Evolutionary conservation across 345 rosid species (phyloP).

Genomic region (Salix suchowensis): DNA sequence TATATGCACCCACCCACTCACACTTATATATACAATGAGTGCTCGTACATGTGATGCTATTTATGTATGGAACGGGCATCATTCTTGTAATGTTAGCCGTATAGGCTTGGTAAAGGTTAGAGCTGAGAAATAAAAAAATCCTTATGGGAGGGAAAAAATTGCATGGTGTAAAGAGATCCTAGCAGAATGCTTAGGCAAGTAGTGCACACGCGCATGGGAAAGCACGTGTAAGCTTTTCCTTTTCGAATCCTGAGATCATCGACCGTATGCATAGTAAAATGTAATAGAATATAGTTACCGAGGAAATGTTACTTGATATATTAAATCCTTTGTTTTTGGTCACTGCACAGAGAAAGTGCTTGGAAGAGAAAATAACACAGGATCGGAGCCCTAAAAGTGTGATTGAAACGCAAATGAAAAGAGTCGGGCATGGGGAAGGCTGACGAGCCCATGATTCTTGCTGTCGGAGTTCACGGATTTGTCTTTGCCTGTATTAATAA

Average conservation of each 20-base stretch:
- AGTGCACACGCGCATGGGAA: background rate
- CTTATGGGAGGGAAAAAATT: background rate
- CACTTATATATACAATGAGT: background rate
- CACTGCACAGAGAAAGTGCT: background rate
- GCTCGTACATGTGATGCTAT: background rate
- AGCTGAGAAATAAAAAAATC: background rate
- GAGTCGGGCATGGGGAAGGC: slow-evolving; percentile 18
- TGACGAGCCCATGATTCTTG: slow-evolving; percentile 32
- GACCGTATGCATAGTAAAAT: background rate
- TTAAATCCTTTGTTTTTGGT: background rate
- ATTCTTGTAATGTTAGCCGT: background rate
- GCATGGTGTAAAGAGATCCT: background rate
- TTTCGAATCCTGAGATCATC: background rate
- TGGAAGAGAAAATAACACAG: background rate
- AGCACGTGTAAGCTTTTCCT: background rate
- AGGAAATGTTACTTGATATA: background rate
- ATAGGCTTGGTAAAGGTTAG: background rate
- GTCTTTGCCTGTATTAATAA: slow-evolving; percentile 22
- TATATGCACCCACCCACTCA: background rate
- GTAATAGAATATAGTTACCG: background rate
- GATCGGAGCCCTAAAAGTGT: slow-evolving; percentile 7
- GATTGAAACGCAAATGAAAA: background rate
- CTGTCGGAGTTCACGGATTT: slow-evolving; percentile 42
- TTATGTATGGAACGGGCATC: background rate
- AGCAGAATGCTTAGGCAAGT: background rate